Evolutionary conservation across 306 rosid genomes (phyloP).

Genomic region (Glycyrrhiza uralensis): DNA sequence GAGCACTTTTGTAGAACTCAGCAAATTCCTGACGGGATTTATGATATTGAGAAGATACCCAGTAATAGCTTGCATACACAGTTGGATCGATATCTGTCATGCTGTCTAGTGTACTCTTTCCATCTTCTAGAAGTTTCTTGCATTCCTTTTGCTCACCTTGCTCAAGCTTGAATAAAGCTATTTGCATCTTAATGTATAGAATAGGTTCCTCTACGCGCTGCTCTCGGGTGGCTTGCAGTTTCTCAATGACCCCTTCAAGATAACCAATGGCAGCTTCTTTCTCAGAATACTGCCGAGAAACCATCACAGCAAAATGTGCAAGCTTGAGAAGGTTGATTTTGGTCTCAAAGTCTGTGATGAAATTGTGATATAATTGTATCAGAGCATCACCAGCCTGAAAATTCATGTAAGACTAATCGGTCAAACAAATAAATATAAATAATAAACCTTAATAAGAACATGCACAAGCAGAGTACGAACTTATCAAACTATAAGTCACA

Average conservation of each 20-base stretch:
- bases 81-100: slow-evolving; percentile 99
- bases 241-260: slow-evolving; percentile 89
- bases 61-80: slow-evolving; percentile 85
- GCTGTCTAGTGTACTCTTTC: slow-evolving; percentile 88
- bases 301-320: slow-evolving; percentile 97
- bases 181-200: slow-evolving; percentile 92
- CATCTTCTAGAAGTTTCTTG: slow-evolving; percentile 92
- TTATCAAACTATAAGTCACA: background rate
- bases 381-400: slow-evolving; percentile 98
- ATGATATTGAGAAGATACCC: slow-evolving; percentile 93
- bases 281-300: slow-evolving; percentile 92
- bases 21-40: slow-evolving; percentile 92
- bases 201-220: slow-evolving; percentile 91
- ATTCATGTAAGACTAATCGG: background rate
- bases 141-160: slow-evolving; percentile 82
- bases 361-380: slow-evolving; percentile 89
- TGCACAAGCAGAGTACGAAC: background rate
- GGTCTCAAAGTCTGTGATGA: slow-evolving; percentile 98
- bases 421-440: background rate
- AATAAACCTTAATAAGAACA: background rate
- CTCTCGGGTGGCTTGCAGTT: slow-evolving; percentile 82
- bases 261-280: slow-evolving; percentile 88
- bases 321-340: slow-evolving; percentile 98
- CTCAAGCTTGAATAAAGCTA: slow-evolving; percentile 80
- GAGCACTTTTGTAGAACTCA: slow-evolving; percentile 97